These are phyloP conservation scores for Pterula multifida DNA, from an alignment of 1,284 basidiomycete genomes.

Conservation along the genomic window DNA sequence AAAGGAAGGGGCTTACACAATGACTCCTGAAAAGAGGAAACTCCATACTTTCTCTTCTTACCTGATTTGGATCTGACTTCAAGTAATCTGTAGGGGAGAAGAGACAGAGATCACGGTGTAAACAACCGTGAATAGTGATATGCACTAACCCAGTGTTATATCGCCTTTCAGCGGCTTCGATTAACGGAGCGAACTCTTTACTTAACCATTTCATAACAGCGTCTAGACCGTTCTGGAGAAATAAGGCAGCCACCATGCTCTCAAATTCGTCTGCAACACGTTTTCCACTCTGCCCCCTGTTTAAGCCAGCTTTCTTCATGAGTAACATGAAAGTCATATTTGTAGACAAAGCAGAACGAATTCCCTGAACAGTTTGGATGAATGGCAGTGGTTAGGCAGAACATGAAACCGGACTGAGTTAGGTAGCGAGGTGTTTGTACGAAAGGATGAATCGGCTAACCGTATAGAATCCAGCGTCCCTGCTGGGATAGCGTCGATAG, in stretches of 20 bases:
- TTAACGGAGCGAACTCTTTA: neutral
- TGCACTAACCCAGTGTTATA: neutral
- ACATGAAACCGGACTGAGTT: neutral
- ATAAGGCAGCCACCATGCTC: neutral
- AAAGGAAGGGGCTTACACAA: no score
- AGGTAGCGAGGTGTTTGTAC: neutral
- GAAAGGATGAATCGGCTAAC: neutral
- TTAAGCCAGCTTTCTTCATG: neutral
- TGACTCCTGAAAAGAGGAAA: neutral
- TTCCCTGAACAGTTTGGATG: neutral
- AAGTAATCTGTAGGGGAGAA: neutral
- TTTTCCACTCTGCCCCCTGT: neutral
- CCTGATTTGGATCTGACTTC: neutral
- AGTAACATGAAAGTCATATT: neutral
- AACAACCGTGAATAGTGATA: neutral
- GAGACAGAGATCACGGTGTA: neutral
- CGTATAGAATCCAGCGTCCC: neutral
- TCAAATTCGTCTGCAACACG: neutral
- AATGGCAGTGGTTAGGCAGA: neutral
- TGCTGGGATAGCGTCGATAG: neutral
- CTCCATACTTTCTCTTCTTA: neutral
- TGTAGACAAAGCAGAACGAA: neutral
- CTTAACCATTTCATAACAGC: neutral
- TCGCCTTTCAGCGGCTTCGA: neutral
- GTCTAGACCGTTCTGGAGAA: neutral